Conservation (phyloP, 2,329 filamentous ascomycete species). For the Neonectria coccinea region DNA sequence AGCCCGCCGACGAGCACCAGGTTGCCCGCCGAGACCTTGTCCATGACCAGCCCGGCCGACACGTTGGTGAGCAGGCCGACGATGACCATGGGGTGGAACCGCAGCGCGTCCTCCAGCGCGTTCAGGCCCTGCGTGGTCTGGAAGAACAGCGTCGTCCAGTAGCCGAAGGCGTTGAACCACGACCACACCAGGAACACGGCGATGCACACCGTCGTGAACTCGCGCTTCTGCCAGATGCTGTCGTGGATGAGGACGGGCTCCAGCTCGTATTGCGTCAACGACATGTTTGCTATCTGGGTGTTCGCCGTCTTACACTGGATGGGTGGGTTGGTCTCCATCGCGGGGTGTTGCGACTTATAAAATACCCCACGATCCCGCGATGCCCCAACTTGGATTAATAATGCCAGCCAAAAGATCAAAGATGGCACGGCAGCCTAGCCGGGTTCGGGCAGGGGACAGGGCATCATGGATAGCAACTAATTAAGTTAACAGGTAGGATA, state of each 20-base stretch:
- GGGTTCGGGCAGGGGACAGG: no score
- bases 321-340: not conserved
- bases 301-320: not conserved
- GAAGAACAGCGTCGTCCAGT: slow-evolving; percentile 42
- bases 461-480: not conserved
- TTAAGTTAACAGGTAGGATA: no score
- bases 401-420: not conserved
- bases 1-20: slow-evolving; percentile 11
- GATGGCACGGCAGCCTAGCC: not conserved
- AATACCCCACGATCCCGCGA: not conserved
- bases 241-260: slow-evolving; percentile 5
- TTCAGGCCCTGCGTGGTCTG: slow-evolving; percentile 19
- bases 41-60: slow-evolving; percentile 16
- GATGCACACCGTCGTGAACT: slow-evolving; percentile 64
- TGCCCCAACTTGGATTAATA: not conserved
- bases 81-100: slow-evolving; percentile 23
- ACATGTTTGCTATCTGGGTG: slow-evolving; percentile 8
- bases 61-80: slow-evolving; percentile 18
- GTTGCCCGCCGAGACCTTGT: slow-evolving; percentile 19
- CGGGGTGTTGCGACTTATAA: not conserved
- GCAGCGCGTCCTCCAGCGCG: slow-evolving; percentile 14
- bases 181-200: slow-evolving; percentile 57
- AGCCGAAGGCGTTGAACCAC: slow-evolving; percentile 58
- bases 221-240: slow-evolving; percentile 64
- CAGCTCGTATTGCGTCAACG: slow-evolving; percentile 13